Percentiles rank a stretch among this genome's conserved stretches.
Conservation (phyloP, 2,329 filamentous ascomycete species). For the Xylariaceae sp. region DNA sequence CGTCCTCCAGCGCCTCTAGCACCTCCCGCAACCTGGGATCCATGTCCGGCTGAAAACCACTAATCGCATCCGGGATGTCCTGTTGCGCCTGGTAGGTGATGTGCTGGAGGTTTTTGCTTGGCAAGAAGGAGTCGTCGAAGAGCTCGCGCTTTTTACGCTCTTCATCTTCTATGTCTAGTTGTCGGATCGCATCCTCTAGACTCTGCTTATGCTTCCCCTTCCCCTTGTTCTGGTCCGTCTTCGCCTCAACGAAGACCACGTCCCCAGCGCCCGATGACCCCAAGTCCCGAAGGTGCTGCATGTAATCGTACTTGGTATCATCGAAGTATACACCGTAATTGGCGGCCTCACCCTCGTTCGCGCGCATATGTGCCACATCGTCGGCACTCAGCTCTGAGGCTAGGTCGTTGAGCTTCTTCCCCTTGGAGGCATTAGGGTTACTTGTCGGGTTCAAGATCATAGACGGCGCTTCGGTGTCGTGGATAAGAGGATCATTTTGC, state of each 20-base stretch:
- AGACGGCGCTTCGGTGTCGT: slow-evolving; percentile 85
- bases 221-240: slow-evolving; percentile 57
- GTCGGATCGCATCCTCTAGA: slow-evolving; percentile 80
- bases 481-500: slow-evolving; percentile 95
- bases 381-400: slow-evolving; percentile 72
- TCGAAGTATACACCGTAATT: slow-evolving; percentile 94
- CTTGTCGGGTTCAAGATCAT: slow-evolving; percentile 83
- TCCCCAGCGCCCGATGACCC: slow-evolving; percentile 69
- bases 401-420: slow-evolving; percentile 77
- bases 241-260: slow-evolving; percentile 82
- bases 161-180: slow-evolving; percentile 60
- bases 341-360: slow-evolving; percentile 95
- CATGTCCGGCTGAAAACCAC: slow-evolving; percentile 97
- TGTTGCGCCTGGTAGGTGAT: slow-evolving; percentile 91
- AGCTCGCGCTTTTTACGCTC: slow-evolving; percentile 56
- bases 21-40: slow-evolving; percentile 90
- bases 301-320: slow-evolving; percentile 96
- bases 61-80: slow-evolving; percentile 86
- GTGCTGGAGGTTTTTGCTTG: slow-evolving; percentile 78
- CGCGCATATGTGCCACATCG: slow-evolving; percentile 69
- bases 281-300: slow-evolving; percentile 97
- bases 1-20: slow-evolving; percentile 91
- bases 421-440: slow-evolving; percentile 54
- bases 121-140: slow-evolving; percentile 76
- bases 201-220: slow-evolving; percentile 79